phyloP scores from a whole-genome alignment of 164 flowering plant genomes.

The Liriodendron chinense region DNA sequence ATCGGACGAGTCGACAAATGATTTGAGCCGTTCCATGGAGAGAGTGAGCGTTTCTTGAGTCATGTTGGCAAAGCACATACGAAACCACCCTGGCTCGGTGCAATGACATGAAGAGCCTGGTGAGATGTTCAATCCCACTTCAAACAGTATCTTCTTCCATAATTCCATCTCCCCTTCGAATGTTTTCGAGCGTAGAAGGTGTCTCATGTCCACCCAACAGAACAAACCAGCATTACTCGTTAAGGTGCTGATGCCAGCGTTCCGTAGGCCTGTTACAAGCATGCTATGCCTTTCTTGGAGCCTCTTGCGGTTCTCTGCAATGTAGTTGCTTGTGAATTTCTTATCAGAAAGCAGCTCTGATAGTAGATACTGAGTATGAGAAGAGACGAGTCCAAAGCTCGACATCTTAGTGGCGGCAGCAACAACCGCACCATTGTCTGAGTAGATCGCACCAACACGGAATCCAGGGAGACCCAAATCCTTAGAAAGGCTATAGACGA shows the following conservation, averaged over 20 bases:
- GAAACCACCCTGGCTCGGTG: constrained; percentile 87
- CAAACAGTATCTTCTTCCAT: constrained; percentile 70
- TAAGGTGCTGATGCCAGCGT: constrained; percentile 23
- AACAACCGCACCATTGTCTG: constrained; percentile 23
- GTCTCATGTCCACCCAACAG: constrained; percentile 91
- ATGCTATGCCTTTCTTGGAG: constrained; percentile 20
- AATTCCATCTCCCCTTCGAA: constrained; percentile 72
- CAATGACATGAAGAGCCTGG: constrained; percentile 92
- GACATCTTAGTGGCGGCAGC: constrained; percentile 46
- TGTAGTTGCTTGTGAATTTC: constrained; percentile 25
- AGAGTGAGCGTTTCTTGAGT: constrained; percentile 56
- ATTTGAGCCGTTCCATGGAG: constrained; percentile 48
- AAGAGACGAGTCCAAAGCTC: constrained; percentile 43
- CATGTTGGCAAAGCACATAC: constrained; percentile 89
- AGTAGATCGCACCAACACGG: constrained; percentile 37
- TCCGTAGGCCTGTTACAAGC: constrained; percentile 27
- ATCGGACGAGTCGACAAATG: constrained; percentile 30
- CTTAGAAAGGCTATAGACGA: constrained; percentile 40
- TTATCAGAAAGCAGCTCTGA: constrained; percentile 28
- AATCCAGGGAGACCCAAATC: constrained; percentile 46
- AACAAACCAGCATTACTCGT: constrained; percentile 64
- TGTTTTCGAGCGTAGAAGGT: constrained; percentile 41
- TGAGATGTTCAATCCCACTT: constrained; percentile 67
- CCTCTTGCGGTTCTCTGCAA: constrained; percentile 23
- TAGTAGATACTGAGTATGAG: constrained; percentile 38